phyloP scores from a whole-genome alignment of 202 grass and related monocot species.

The Alloteropsis angusta region DNA sequence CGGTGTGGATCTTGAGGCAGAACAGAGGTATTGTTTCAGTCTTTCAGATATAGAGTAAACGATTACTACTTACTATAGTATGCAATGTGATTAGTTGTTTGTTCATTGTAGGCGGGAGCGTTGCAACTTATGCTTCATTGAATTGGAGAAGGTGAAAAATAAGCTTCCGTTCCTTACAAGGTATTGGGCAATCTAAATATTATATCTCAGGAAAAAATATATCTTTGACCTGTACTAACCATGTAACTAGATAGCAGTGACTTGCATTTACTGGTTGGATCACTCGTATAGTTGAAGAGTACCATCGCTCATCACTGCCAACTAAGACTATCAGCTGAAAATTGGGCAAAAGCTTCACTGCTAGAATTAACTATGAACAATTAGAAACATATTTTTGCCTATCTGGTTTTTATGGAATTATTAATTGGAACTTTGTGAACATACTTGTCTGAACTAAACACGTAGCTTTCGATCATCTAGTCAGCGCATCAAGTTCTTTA shows the following conservation, averaged over 20 bases:
- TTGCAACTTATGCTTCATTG: conserved; percentile 92
- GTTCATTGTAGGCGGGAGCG: conserved; percentile 59
- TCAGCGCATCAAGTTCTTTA: background rate
- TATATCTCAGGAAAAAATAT: background rate
- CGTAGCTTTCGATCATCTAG: background rate
- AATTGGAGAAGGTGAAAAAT: conserved; percentile 92
- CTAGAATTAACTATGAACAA: background rate
- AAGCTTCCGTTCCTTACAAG: conserved; percentile 57
- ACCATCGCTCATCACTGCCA: background rate
- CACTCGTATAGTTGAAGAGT: background rate
- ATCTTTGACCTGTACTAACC: background rate
- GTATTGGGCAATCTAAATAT: conserved; percentile 28
- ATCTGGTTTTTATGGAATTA: background rate
- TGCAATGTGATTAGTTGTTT: conserved; percentile 29
- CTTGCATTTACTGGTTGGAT: background rate
- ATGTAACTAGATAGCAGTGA: background rate
- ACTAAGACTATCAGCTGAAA: background rate
- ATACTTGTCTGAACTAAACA: background rate
- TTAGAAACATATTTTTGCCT: background rate
- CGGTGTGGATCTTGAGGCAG: conserved; percentile 90
- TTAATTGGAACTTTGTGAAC: background rate
- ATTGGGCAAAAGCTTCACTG: background rate
- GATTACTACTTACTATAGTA: background rate
- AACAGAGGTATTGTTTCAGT: conserved; percentile 69
- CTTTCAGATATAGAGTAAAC: background rate